Conservation (phyloP, 2,329 filamentous ascomycete species). For the Aspergillus fructus region DNA sequence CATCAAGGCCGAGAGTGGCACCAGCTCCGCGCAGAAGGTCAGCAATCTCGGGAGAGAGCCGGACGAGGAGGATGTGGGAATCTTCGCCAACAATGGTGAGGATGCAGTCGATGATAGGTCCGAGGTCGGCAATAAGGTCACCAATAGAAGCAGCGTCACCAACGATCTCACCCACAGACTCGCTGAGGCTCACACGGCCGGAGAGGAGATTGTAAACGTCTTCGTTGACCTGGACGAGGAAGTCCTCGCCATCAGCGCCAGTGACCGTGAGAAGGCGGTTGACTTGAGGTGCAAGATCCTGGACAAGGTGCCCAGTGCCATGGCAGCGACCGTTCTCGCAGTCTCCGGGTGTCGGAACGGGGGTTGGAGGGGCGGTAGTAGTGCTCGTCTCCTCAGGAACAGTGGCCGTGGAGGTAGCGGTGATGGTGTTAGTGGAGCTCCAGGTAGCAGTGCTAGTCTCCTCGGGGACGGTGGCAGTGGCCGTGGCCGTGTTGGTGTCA, state of each 20-base stretch:
- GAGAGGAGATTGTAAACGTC: slow-evolving; percentile 13
- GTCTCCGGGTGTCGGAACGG: slow-evolving; percentile 1
- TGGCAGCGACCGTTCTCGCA: slow-evolving; percentile 19
- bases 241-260: slow-evolving; percentile 26
- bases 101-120: slow-evolving; percentile 19
- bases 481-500: background rate
- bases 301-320: slow-evolving; percentile 29
- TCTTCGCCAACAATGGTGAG: slow-evolving; percentile 27
- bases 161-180: slow-evolving; percentile 17
- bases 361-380: background rate
- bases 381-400: background rate
- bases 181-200: slow-evolving; percentile 13
- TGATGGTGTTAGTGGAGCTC: background rate
- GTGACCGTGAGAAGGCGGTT: slow-evolving; percentile 31
- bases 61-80: slow-evolving; percentile 20
- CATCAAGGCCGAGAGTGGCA: slow-evolving; percentile 20
- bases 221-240: slow-evolving; percentile 22
- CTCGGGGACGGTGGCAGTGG: background rate
- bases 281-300: slow-evolving; percentile 31
- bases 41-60: slow-evolving; percentile 23
- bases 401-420: background rate
- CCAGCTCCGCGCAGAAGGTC: slow-evolving; percentile 14
- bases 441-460: background rate
- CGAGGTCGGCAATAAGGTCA: slow-evolving; percentile 21
- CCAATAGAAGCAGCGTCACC: slow-evolving; percentile 14